phyloP scores from a whole-genome alignment of 148 eudicot species.

The Oxyria digyna region DNA sequence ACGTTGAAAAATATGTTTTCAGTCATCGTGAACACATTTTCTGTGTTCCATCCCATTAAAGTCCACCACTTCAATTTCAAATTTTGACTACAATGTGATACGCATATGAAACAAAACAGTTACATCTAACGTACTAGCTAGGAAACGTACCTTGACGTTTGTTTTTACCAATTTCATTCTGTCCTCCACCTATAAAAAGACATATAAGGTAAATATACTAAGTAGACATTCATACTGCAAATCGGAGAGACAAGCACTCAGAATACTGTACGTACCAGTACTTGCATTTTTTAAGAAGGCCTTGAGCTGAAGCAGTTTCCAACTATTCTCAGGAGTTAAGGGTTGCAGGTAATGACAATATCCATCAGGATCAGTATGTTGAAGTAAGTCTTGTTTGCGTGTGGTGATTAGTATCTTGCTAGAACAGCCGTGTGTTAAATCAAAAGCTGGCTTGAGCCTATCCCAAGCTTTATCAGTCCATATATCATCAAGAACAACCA shows the following conservation, averaged over 20 bases:
- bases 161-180: background rate
- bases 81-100: too few relatives aligned
- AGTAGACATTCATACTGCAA: too few relatives aligned
- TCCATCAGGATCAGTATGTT: background rate
- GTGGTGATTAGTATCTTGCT: conserved; percentile 9
- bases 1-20: too few relatives aligned
- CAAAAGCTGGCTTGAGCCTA: background rate
- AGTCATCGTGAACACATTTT: too few relatives aligned
- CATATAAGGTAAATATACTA: background rate
- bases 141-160: background rate
- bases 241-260: too few relatives aligned
- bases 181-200: too few relatives aligned
- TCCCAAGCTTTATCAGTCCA: conserved; percentile 2
- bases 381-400: background rate
- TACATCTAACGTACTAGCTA: too few relatives aligned
- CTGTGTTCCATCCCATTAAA: too few relatives aligned
- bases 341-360: background rate
- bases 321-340: background rate
- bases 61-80: too few relatives aligned
- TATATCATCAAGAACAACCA: conserved; percentile 10
- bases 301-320: background rate
- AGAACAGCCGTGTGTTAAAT: background rate
- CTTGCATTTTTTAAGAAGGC: background rate
- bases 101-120: too few relatives aligned
- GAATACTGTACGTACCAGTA: background rate